Base-by-base conservation (phyloP, 2,329 filamentous ascomycete species). In the Macroventuria anomochaeta region DNA sequence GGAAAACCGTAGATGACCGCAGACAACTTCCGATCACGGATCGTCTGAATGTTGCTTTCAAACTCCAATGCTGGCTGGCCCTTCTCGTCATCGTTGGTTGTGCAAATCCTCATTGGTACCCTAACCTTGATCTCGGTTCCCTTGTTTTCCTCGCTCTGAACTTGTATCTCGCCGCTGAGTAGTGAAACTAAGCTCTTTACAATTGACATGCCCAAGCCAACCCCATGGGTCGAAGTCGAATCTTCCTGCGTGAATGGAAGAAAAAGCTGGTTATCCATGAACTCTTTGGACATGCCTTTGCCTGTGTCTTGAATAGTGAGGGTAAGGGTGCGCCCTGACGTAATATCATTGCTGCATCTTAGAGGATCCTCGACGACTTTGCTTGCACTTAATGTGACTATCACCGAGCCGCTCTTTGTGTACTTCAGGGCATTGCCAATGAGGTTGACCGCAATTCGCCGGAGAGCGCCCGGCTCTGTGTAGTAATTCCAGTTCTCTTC, bases 281-380 rank as follows among this genome's bases (percentile, higher is more conserved):
- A 68, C 6, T 63, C 57, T 21, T 43, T 23, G 3, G 51, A 56
- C 55, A 68, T 68, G 13, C 64, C 64, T 21, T 39, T 57, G 3
- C 64, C 64, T 2, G 63, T 59, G 39, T 68, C 64, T 25, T 46
- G 29, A 13, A 67, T 54, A 11, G 47, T 55, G 17, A 85, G 47
- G 32, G 21, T 47, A 3, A 53, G n/a, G 3, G 50, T 53, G 7
- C 32, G 38, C 7, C 31, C 32, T 3, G 37, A 32, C 3, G 18
- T 37, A 1, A 43, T 12, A 43, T 53, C 43, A 4, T 48, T 53
- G 32, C 50, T 48, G 10, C 33, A 12, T 33, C 17, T 37, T 2
- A 23, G 10, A 1, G 17, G 13, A n/a, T 53, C 31, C 15, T 42
- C 8, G 7, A 47, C 38, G 5, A 25, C 3, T 10, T 32, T n/a